phyloP scores from a whole-genome alignment of 1,139 yeast genomes.

The Kodamaea derodonti region DNA sequence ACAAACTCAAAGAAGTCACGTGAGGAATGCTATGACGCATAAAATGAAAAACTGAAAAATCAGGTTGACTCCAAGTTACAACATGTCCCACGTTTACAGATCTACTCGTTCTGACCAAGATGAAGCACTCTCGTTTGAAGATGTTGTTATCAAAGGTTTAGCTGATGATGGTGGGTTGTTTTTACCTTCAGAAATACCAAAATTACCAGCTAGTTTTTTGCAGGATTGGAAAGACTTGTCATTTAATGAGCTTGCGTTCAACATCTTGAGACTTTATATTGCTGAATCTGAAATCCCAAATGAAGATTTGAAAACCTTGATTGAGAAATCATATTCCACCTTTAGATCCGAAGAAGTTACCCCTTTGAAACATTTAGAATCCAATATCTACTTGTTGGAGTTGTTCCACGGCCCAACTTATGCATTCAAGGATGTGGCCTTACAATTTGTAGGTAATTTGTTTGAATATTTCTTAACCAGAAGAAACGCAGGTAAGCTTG shows the following conservation, averaged over 20 bases:
- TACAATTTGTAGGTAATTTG: conserved; percentile 94
- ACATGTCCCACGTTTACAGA: conserved; percentile 56
- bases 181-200: conserved; percentile 80
- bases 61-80: background rate
- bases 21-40: no score
- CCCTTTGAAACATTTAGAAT: conserved; percentile 63
- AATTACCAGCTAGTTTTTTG: conserved; percentile 56
- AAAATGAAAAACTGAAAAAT: no score
- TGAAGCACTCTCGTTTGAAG: conserved; percentile 74
- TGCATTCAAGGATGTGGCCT: conserved; percentile 97
- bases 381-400: conserved; percentile 72
- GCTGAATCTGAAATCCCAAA: conserved; percentile 65
- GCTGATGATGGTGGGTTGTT: conserved; percentile 97
- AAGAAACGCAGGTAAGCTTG: conserved; percentile 61
- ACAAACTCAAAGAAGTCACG: no score
- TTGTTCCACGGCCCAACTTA: conserved; percentile 98
- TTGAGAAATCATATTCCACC: conserved; percentile 76
- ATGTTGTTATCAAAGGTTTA: conserved; percentile 87
- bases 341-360: conserved; percentile 85
- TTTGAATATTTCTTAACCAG: conserved; percentile 87
- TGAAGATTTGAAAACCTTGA: conserved; percentile 59
- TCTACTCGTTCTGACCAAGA: conserved; percentile 72
- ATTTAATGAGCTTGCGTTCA: conserved; percentile 83
- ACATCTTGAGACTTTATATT: conserved; percentile 79
- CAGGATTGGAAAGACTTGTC: conserved; percentile 67